Conservation (phyloP, 1,284 basidiomycete genomes). For the Puccinia sorghi region DNA sequence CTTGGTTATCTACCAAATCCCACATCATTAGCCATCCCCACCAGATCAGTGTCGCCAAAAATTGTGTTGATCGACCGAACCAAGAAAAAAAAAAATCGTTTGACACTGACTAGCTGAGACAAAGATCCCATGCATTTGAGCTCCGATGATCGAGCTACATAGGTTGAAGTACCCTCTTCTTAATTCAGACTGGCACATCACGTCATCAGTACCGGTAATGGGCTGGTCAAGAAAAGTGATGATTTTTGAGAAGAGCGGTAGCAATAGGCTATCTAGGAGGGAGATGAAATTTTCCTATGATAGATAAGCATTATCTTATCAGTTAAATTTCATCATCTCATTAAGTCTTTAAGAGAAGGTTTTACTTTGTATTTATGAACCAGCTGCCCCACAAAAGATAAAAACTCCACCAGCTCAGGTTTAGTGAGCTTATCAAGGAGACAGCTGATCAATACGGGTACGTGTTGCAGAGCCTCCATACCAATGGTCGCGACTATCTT, state of each 20-base stretch:
- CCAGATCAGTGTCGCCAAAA: no score
- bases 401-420: slow-evolving; percentile 88
- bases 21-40: neutral
- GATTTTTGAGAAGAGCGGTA: slow-evolving; percentile 81
- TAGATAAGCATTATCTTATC: neutral
- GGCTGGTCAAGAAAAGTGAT: slow-evolving; percentile 78
- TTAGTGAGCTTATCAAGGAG: slow-evolving; percentile 88
- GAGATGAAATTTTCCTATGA: slow-evolving; percentile 71
- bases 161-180: slow-evolving; percentile 86
- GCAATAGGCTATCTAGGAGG: slow-evolving; percentile 86
- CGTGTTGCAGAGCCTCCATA: slow-evolving; percentile 67
- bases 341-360: neutral
- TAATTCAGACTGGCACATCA: slow-evolving; percentile 76
- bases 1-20: slow-evolving; percentile 69
- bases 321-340: no score
- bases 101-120: slow-evolving; percentile 73
- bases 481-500: slow-evolving; percentile 88
- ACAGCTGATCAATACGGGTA: slow-evolving; percentile 82
- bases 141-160: slow-evolving; percentile 76
- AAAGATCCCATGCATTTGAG: slow-evolving; percentile 79
- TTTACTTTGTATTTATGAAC: slow-evolving; percentile 86
- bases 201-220: slow-evolving; percentile 86
- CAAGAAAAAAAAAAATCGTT: slow-evolving; percentile 22
- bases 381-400: slow-evolving; percentile 87
- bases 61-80: no score